Percentiles rank a stretch among this genome's conserved stretches.
These are phyloP conservation scores for Suaeda aralocaspica DNA, from an alignment of 148 eudicot genomes.

Conservation along the genomic window DNA sequence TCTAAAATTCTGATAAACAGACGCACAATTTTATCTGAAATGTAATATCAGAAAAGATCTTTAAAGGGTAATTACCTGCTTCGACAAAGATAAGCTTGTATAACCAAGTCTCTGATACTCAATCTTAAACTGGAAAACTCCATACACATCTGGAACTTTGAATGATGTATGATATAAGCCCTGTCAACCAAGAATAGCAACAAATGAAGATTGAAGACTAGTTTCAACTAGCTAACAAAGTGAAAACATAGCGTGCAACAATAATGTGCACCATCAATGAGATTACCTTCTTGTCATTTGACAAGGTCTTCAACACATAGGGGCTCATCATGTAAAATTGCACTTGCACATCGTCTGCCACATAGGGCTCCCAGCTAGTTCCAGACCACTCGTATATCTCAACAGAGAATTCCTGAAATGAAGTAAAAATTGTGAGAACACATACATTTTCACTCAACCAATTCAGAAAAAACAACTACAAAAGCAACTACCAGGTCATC, in stretches of 20 bases:
- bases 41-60: background rate
- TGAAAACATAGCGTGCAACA: background rate
- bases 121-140: conserved; percentile 34
- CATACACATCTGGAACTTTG: conserved; percentile 31
- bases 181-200: conserved; percentile 17
- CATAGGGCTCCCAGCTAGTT: conserved; percentile 79
- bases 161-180: conserved; percentile 31
- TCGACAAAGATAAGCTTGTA: conserved; percentile 30
- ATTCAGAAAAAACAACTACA: background rate
- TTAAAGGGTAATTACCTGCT: conserved; percentile 21
- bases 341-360: conserved; percentile 56
- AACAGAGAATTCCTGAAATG: conserved; percentile 65
- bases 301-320: conserved; percentile 76
- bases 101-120: conserved; percentile 33
- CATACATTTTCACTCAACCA: conserved; percentile 2
- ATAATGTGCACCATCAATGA: background rate
- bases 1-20: background rate
- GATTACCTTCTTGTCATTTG: conserved; percentile 35
- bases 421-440: conserved; percentile 10
- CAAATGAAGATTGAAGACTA: background rate
- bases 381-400: conserved; percentile 93
- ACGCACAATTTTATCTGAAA: background rate
- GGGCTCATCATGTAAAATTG: conserved; percentile 96
- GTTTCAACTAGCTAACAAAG: background rate
- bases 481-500: conserved; percentile 67